Conservation (phyloP, 768 basidiomycete species). For the Pleurotus sapidus region DNA sequence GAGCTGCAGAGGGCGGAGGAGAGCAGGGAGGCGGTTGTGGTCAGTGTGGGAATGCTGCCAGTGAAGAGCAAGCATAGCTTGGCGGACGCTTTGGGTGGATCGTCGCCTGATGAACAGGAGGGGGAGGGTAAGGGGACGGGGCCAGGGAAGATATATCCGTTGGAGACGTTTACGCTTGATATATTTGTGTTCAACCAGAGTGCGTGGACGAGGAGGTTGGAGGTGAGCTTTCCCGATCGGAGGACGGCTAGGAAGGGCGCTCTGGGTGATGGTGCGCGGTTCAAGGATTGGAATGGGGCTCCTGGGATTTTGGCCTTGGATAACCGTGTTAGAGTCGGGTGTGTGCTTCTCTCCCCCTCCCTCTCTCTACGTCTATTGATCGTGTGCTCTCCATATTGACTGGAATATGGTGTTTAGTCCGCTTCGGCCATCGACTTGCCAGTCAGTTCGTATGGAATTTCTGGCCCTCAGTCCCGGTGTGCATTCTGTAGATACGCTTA, state of each 20-base stretch:
- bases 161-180: slow-evolving; percentile 76
- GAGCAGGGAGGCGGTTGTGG: slow-evolving; percentile 58
- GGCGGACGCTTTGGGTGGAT: slow-evolving; percentile 10
- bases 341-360: slow-evolving; percentile 23
- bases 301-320: slow-evolving; percentile 76
- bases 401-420: slow-evolving; percentile 44
- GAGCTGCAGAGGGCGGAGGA: slow-evolving; percentile 27
- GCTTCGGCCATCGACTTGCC: slow-evolving; percentile 76
- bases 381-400: neutral
- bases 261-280: slow-evolving; percentile 23
- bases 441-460: slow-evolving; percentile 85
- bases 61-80: neutral
- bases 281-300: slow-evolving; percentile 28
- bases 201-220: slow-evolving; percentile 72
- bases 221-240: slow-evolving; percentile 65
- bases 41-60: slow-evolving; percentile 60
- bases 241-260: slow-evolving; percentile 40
- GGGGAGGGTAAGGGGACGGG: slow-evolving; percentile 9
- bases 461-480: slow-evolving; percentile 78
- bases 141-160: slow-evolving; percentile 60
- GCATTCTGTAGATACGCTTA: slow-evolving; percentile 69
- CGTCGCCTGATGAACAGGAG: slow-evolving; percentile 14
- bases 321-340: slow-evolving; percentile 80
- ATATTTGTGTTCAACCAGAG: slow-evolving; percentile 87
- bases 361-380: neutral